Percentiles rank a stretch among this genome's conserved stretches.
These are phyloP conservation scores for Candida pseudoglaebosa DNA, from an alignment of 805 yeast species.

Conservation along the genomic window DNA sequence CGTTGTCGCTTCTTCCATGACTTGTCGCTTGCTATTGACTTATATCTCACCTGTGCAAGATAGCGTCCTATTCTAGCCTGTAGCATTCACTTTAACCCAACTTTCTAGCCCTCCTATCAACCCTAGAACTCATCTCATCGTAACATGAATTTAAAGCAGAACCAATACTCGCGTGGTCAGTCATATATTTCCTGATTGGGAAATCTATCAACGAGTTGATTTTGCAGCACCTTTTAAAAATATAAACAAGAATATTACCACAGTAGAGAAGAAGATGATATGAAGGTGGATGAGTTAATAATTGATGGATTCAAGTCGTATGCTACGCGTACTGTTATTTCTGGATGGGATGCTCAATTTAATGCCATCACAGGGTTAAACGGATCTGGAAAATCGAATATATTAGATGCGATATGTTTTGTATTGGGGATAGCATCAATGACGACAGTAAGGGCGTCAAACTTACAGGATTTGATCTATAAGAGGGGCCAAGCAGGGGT, in stretches of 20 bases:
- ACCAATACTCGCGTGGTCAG: neutral
- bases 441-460: constrained; percentile 93
- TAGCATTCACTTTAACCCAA: neutral
- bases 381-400: constrained; percentile 97
- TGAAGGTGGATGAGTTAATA: constrained; percentile 94
- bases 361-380: constrained; percentile 97
- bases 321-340: constrained; percentile 92
- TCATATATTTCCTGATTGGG: neutral
- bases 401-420: constrained; percentile 94
- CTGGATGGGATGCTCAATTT: constrained; percentile 94
- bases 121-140: too few species aligned
- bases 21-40: neutral
- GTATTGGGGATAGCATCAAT: constrained; percentile 95
- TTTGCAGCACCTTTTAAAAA: neutral
- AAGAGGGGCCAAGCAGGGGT: constrained; percentile 98
- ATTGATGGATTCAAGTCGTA: constrained; percentile 98
- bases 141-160: neutral
- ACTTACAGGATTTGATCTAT: constrained; percentile 88
- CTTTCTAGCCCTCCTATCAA: too few species aligned
- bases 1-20: neutral
- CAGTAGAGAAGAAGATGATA: constrained; percentile 19
- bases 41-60: neutral
- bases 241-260: neutral
- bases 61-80: neutral
- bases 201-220: neutral